Conservation (phyloP, 108 stramenopile genomes). For the Fragilariopsis cylindrus region DNA sequence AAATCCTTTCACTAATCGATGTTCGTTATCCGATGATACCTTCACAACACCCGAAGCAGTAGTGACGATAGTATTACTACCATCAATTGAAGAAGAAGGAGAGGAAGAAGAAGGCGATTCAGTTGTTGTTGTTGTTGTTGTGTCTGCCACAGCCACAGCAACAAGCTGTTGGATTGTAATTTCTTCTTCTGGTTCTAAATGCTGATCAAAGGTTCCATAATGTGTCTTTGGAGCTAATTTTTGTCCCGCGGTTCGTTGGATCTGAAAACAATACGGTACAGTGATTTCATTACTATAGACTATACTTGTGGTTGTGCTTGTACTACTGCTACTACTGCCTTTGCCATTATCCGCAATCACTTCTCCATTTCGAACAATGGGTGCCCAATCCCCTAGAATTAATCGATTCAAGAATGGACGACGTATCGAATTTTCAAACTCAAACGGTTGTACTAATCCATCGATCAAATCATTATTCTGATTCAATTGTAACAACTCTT, state of each 20-base stretch:
- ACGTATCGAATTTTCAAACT: conserved; percentile 1
- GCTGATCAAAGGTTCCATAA: conserved; percentile 4
- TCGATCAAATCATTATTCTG: neutral
- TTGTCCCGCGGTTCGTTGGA: neutral
- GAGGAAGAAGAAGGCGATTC: too few relatives aligned
- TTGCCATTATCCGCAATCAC: neutral
- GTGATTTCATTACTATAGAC: too few relatives aligned
- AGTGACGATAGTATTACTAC: neutral
- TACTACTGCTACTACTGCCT: too few relatives aligned
- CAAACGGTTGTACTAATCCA: neutral
- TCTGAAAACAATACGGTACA: neutral
- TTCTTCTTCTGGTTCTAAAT: conserved; percentile 11
- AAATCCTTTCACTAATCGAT: neutral
- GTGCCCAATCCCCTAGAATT: neutral
- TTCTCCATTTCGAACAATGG: conserved; percentile 1
- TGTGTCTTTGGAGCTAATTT: neutral
- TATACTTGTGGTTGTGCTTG: neutral
- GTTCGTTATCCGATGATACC: neutral
- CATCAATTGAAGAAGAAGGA: neutral
- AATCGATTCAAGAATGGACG: conserved; percentile 9
- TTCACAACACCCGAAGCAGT: neutral
- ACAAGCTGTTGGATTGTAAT: neutral
- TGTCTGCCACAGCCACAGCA: too few relatives aligned
- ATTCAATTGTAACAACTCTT: neutral
- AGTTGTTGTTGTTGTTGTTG: too few relatives aligned